Base-by-base conservation (phyloP, 2,329 filamentous ascomycete genomes). In the Escovopsis sp. region DNA sequence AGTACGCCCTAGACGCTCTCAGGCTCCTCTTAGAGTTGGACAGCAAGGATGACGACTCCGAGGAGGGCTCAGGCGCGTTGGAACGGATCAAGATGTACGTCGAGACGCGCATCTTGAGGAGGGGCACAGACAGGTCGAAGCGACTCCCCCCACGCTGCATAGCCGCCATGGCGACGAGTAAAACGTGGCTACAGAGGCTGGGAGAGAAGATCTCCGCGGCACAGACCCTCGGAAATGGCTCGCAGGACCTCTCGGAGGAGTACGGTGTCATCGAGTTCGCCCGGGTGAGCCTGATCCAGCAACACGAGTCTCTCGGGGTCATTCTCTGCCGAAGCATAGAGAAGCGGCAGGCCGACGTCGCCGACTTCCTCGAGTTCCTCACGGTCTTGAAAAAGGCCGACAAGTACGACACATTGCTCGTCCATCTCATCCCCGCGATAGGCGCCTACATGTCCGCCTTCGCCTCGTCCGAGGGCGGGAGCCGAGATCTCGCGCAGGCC, bases 271-370 rank as follows among this genome's bases (percentile, higher is more conserved):
- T 94, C 47, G 80, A 88, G 51, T 84, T 84, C 53, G 84, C 94
- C 52, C 77, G 81, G 36, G 67, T 76, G 49, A 93, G 85, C 53
- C 70, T 98, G 40, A 76, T 81, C 16, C 80, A 85, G 53, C 89
- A 98, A 59, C 93, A 98, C 56, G 89, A 98, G 57, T 76, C 83
- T 13, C 67, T 99, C 13, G 80, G 81, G 11, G 73, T 86, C n/a
- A 82, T 94, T 41, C 65, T 93, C 40, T 79, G 78, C 46, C 79
- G 83, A 46, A 74, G 91, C 42, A 74, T 94, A 46, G 85, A 88
- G 52, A 81, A 77, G 48, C 76, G 79, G 41, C 80, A 83, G 51
- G 80, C 79, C 2, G 74, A 72, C 36, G 63, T 75, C 5, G 68
- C 77, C 31, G 86, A 95, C 55, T 88, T 94, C 51, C 71, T 77